Evolutionary conservation across 1,284 basidiomycete species (phyloP), one percentile per base, ranked within the genome.

Genomic region (Schizopora paradoxa): DNA sequence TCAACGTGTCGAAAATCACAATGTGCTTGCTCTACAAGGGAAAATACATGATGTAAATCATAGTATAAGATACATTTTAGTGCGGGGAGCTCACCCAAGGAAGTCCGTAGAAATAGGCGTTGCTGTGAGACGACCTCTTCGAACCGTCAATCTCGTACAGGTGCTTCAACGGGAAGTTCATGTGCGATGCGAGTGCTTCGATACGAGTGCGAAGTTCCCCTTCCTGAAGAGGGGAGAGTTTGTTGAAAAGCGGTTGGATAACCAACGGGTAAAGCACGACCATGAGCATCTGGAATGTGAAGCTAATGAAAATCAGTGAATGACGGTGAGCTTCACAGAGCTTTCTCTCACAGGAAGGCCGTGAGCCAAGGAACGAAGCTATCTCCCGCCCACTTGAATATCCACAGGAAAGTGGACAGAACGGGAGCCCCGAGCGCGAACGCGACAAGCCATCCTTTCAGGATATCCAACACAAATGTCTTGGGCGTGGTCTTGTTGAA

Each of bases 111-210:
- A 94, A 95, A 69, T 93, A 93, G 37, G 94, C 93, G 56, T 97
- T 98, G 53, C 86, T 90, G 67, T 98, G 95, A 2, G 88, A 86
- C 61, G 86, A 91, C 44, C 95, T 82, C 70, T 95, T 96, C 47
- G 88, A 92, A 22, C 96, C 95, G 60, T 99, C 95, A 57, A 98
- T 97, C 61, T 97, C 91, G 65, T 96, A 98, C 49, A 99, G 67
- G 62, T 96, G 86, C 63, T 86, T 95, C 50, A 98, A 73, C 0
- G 95, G 95, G 77, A 99, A 99, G 48, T 85, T 79, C 59, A 99
- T 84, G 59, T 82, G 82, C 32, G 66, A 60, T 0, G 91, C 88
- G 19, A 97, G 73, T 0, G 65, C 62, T 57, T 93, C 89, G 29
- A 91, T 87, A 32, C 88, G 73, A 4, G 65, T 68, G 25, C 87